Base-by-base conservation (phyloP, 352 stramenopile species). In the Phytopythium helicoides region DNA sequence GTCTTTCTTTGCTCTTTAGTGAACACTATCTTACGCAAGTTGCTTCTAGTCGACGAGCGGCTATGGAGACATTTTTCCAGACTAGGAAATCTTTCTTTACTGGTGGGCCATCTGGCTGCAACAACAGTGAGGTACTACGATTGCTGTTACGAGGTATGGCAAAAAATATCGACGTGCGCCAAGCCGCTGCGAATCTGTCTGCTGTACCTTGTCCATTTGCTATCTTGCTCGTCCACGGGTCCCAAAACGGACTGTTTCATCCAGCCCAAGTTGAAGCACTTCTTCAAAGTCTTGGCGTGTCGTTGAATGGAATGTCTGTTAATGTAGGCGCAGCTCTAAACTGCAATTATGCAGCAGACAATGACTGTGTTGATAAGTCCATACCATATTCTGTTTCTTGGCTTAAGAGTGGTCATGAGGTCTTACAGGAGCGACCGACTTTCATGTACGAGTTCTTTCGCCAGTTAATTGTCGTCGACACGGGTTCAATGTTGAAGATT, bases 331-430 rank as follows among this genome's bases (percentile, higher is more conserved):
- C 41, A 14, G 62, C 58, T 18, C 36, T 70, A 19, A 31, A 40
- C 31, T 40, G 6, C 1, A 21, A 7, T 7, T n/a, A n/a, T n/a
- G 3, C 16, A 22, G 19, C n/a, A 11, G 11, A 41, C 54, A 33
- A 18, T 37, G 12, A 6, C 48, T 21, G 45, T 35, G n/a, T 66
- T 64, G 21, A n/a, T n/a, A n/a, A n/a, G n/a, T n/a, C n/a, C n/a
- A 41, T 46, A 14, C 18, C 47, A 9, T 26, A 86, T 25, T 71
- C 87, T 39, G 51, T 86, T 0, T 72, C 78, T 19, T 93, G 82
- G 82, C 72, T 93, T 47, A 91, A 91, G 58, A 75, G 76, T 39
- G 82, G 82, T 0, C 76, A 93, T 48, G 79, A 93, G 38, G 6
- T 91, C 8, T 34, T 86, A 6, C 80, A 93, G 56, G 82, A 93